phyloP scores from a whole-genome alignment of 371 early-diverging fungal species.

The Mortierella sp. region DNA sequence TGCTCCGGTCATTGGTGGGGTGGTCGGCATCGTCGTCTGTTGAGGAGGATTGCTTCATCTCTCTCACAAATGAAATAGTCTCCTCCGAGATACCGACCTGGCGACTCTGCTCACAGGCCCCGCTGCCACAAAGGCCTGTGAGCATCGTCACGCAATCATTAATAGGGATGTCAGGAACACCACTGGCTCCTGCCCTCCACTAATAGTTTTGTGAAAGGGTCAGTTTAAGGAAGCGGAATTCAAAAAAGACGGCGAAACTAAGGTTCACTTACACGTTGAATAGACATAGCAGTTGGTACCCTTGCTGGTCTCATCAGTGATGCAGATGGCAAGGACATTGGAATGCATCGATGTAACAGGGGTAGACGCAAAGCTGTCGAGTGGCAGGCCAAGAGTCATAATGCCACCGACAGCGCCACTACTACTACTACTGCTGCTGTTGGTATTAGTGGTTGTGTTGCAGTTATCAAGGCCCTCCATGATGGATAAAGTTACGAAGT shows the following conservation, averaged over 20 bases:
- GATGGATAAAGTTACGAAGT: conserved; percentile 26
- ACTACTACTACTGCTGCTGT: conserved; percentile 27
- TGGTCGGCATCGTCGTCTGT: conserved; percentile 34
- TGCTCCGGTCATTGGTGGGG: conserved; percentile 10
- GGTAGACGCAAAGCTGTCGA: conserved; percentile 46
- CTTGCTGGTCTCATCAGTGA: conserved; percentile 37
- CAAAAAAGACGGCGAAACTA: neutral
- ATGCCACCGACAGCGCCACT: conserved; percentile 5
- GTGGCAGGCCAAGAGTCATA: conserved; percentile 20
- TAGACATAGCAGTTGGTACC: conserved; percentile 53
- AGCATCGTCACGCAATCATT: conserved; percentile 55
- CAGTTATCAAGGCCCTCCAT: conserved; percentile 54
- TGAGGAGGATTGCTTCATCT: conserved; percentile 49
- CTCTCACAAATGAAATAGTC: conserved; percentile 46
- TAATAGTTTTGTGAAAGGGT: neutral
- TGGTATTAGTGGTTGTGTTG: conserved; percentile 7
- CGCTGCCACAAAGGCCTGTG: conserved; percentile 53
- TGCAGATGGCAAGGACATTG: conserved; percentile 48
- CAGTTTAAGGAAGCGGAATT: neutral
- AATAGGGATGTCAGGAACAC: conserved; percentile 56
- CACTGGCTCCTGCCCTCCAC: conserved; percentile 56
- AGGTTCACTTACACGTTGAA: conserved; percentile 40
- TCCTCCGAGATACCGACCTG: conserved; percentile 51
- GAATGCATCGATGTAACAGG: conserved; percentile 25
- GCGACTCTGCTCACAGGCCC: conserved; percentile 52